Conservation (phyloP, 345 rosid species). For the Euclidium syriacum region DNA sequence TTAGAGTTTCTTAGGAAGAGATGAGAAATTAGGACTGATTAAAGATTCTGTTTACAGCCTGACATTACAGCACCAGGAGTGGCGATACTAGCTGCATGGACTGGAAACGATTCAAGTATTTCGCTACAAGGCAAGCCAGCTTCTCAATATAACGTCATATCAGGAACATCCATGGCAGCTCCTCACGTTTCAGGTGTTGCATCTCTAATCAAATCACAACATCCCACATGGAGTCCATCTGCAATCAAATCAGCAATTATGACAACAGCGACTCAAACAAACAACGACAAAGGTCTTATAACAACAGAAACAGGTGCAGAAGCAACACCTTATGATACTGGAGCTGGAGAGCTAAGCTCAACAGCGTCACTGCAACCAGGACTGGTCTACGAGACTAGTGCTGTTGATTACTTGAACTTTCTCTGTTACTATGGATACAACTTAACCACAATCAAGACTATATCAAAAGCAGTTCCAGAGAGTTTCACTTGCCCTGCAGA, state of each 20-base stretch:
- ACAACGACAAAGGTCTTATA: slow-evolving; percentile 47
- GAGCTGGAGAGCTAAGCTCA: slow-evolving; percentile 64
- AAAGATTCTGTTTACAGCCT: slow-evolving; percentile 46
- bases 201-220: slow-evolving; percentile 48
- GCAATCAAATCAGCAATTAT: slow-evolving; percentile 74
- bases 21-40: not conserved
- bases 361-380: slow-evolving; percentile 53
- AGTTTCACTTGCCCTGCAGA: slow-evolving; percentile 50
- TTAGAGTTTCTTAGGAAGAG: not conserved
- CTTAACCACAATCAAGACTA: slow-evolving; percentile 35
- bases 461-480: slow-evolving; percentile 36
- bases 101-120: slow-evolving; percentile 39
- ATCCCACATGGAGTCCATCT: slow-evolving; percentile 61
- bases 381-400: slow-evolving; percentile 56
- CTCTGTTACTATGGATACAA: slow-evolving; percentile 60
- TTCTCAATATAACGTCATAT: slow-evolving; percentile 45
- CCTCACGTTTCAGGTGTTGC: slow-evolving; percentile 75
- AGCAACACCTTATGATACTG: slow-evolving; percentile 61
- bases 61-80: slow-evolving; percentile 87
- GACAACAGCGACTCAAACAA: slow-evolving; percentile 74
- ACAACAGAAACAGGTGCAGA: slow-evolving; percentile 50
- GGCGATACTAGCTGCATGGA: slow-evolving; percentile 72
- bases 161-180: slow-evolving; percentile 87
- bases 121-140: slow-evolving; percentile 39
- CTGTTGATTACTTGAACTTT: slow-evolving; percentile 65